These are phyloP conservation scores for Microcera coccophila DNA, from an alignment of 2,329 filamentous ascomycete genomes.

Conservation along the genomic window DNA sequence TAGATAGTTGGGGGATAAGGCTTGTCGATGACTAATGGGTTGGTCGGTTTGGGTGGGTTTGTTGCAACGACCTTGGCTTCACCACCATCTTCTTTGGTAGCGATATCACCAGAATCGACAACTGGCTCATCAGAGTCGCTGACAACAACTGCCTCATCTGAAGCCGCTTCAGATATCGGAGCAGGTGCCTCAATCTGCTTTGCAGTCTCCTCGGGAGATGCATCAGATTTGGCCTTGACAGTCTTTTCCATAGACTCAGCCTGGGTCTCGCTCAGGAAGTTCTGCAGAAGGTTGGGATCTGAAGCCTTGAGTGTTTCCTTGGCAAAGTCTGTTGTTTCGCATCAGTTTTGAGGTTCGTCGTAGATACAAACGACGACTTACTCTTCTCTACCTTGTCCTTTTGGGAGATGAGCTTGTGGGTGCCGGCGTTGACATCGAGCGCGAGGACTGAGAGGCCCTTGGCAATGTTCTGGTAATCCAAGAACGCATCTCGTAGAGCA, in stretches of 20 bases:
- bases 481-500: neutral
- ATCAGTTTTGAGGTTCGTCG: neutral
- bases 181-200: too few species aligned
- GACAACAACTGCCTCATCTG: too few species aligned
- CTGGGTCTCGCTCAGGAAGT: neutral
- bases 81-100: too few species aligned
- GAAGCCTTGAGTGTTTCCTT: constrained; percentile 3
- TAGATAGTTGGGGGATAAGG: constrained; percentile 2
- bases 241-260: constrained; percentile 1
- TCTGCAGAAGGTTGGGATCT: constrained; percentile 1
- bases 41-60: neutral
- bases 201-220: too few species aligned
- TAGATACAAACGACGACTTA: too few species aligned
- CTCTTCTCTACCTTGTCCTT: neutral
- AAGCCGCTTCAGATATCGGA: too few species aligned
- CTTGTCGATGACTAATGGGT: constrained; percentile 1
- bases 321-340: neutral
- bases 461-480: constrained; percentile 1
- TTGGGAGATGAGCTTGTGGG: neutral
- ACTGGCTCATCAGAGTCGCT: too few species aligned
- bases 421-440: constrained; percentile 1
- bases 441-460: constrained; percentile 1
- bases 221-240: neutral
- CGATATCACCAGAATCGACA: too few species aligned
- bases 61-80: too few species aligned